These are phyloP conservation scores for Dalbergia oliveri DNA, from an alignment of 306 rosid species.

Conservation along the genomic window DNA sequence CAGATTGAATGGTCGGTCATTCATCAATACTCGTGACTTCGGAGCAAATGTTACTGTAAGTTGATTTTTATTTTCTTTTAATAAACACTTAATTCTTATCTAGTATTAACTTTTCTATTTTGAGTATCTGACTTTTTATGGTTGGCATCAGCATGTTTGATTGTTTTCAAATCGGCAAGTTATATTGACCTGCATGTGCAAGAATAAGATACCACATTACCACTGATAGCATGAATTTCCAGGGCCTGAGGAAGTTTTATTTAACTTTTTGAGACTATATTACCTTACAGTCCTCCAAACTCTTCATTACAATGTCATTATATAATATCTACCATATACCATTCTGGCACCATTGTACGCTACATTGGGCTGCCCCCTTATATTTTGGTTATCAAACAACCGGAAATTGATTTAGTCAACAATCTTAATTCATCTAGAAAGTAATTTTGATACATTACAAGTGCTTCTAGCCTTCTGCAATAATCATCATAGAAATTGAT, in stretches of 20 bases:
- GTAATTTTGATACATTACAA: not conserved
- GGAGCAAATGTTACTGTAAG: conserved; percentile 97
- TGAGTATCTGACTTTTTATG: conserved; percentile 32
- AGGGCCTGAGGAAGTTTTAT: not conserved
- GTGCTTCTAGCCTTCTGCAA: conserved; percentile 1
- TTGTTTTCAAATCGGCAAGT: conserved; percentile 7
- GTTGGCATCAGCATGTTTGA: conserved; percentile 17
- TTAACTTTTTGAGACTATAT: conserved; percentile 4
- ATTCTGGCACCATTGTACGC: not conserved
- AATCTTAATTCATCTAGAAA: conserved; percentile 23
- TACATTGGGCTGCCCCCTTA: conserved; percentile 1
- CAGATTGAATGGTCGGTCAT: conserved; percentile 83
- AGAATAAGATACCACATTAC: conserved; percentile 21
- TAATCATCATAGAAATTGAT: conserved; percentile 9
- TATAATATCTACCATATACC: not conserved
- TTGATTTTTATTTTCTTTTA: conserved; percentile 19
- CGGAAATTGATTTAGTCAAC: not conserved
- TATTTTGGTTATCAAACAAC: not conserved
- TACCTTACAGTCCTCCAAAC: conserved; percentile 13
- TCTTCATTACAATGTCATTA: not conserved
- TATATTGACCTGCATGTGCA: conserved; percentile 29
- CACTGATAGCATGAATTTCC: conserved; percentile 17
- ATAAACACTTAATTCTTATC: conserved; percentile 1
- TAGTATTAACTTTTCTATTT: conserved; percentile 29
- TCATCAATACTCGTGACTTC: conserved; percentile 75